Evolutionary conservation across 2,329 filamentous ascomycete genomes (phyloP).

Genomic region (Botrytis cinerea): DNA sequence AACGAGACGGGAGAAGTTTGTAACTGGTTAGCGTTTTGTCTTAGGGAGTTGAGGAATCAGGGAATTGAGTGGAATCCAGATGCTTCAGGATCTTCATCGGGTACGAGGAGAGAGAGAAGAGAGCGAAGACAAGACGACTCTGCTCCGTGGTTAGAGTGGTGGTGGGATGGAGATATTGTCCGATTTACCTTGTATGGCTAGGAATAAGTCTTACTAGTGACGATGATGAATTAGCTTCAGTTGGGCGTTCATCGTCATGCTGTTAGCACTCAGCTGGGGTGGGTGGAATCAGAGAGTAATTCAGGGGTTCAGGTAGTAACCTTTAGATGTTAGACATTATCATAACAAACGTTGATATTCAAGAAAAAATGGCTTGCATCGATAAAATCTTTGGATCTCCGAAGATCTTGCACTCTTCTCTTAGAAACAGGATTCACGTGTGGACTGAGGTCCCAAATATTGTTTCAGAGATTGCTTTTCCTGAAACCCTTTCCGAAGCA

Average conservation of each 20-base stretch:
- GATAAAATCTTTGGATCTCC: neutral
- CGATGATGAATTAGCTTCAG: neutral
- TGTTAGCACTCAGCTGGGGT: neutral
- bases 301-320: neutral
- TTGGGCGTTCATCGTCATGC: neutral
- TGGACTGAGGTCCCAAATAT: no score
- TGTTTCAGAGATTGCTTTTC: no score
- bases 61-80: neutral
- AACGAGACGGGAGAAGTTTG: neutral
- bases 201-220: neutral
- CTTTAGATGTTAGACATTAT: neutral
- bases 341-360: neutral
- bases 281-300: neutral
- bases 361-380: neutral
- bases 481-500: no score
- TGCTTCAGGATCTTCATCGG: neutral
- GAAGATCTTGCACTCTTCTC: neutral
- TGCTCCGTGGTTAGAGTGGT: neutral
- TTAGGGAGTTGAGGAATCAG: neutral
- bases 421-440: no score
- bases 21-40: conserved; percentile 3
- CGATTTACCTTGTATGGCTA: neutral
- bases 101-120: neutral
- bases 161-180: neutral
- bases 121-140: neutral